Conservation (phyloP, 1,284 basidiomycete genomes). For the Sutorius eximius region DNA sequence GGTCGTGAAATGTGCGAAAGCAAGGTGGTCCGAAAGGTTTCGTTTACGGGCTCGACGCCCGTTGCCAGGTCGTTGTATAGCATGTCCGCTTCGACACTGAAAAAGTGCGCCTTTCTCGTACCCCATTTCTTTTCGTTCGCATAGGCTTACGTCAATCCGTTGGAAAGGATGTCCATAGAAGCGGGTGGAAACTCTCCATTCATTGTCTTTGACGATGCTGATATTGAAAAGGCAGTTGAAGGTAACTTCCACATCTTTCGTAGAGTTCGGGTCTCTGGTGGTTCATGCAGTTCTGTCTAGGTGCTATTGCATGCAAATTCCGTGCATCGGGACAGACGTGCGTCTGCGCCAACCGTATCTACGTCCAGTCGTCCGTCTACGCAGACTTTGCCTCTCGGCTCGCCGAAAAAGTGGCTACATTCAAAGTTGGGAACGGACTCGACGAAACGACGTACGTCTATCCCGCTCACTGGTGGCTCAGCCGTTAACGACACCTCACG, state of each 20-base stretch:
- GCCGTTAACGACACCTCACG: neutral
- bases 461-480: neutral
- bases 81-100: constrained; percentile 84
- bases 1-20: constrained; percentile 83
- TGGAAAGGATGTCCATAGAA: constrained; percentile 73
- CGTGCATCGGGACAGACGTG: constrained; percentile 91
- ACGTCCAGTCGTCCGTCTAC: constrained; percentile 82
- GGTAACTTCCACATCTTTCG: constrained; percentile 38
- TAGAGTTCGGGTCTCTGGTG: neutral
- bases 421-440: constrained; percentile 91
- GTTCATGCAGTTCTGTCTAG: constrained; percentile 38
- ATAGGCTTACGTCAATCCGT: constrained; percentile 1
- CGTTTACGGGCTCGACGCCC: constrained; percentile 91
- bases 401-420: constrained; percentile 80
- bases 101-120: constrained; percentile 62
- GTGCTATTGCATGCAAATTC: constrained; percentile 89
- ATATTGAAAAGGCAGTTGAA: constrained; percentile 91
- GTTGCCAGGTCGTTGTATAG: constrained; percentile 90
- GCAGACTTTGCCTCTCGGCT: constrained; percentile 85
- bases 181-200: constrained; percentile 91
- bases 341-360: constrained; percentile 83
- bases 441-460: constrained; percentile 70
- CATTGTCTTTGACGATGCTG: constrained; percentile 96
- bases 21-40: constrained; percentile 80
- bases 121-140: neutral